phyloP scores from a whole-genome alignment of 2,329 filamentous ascomycete genomes.

The Neonectria hederae region DNA sequence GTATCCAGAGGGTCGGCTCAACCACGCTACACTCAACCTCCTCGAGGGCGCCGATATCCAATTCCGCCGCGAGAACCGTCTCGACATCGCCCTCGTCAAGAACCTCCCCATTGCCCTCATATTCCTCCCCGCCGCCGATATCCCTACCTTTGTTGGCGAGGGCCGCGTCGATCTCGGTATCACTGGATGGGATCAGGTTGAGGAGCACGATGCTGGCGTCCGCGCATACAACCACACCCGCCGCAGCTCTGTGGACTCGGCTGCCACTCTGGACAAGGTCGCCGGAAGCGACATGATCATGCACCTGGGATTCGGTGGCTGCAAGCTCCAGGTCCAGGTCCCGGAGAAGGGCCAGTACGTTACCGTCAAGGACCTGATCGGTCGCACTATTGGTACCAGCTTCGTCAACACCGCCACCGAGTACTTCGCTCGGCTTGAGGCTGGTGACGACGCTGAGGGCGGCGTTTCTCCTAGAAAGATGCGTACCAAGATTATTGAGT shows the following conservation, averaged over 20 bases:
- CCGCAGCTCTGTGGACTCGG: conserved; percentile 52
- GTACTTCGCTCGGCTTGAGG: conserved; percentile 85
- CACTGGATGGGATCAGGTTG: conserved; percentile 91
- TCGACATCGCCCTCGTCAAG: conserved; percentile 97
- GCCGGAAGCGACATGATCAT: conserved; percentile 84
- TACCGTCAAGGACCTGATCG: conserved; percentile 80
- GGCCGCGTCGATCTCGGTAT: conserved; percentile 94
- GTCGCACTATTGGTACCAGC: conserved; percentile 94
- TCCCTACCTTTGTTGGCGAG: conserved; percentile 96
- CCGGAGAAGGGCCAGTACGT: conserved; percentile 82
- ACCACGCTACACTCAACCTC: conserved; percentile 87
- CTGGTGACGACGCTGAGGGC: conserved; percentile 54
- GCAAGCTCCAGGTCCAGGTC: conserved; percentile 96
- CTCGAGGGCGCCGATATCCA: conserved; percentile 95
- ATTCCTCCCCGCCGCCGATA: conserved; percentile 96
- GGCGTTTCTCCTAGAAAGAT: conserved; percentile 60
- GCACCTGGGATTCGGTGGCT: conserved; percentile 89
- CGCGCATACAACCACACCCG: conserved; percentile 58
- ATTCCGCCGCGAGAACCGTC: conserved; percentile 91
- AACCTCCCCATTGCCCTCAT: conserved; percentile 95
- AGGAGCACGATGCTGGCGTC: conserved; percentile 81
- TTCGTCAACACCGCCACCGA: conserved; percentile 85
- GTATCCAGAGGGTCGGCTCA: conserved; percentile 84
- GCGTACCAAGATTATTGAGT: conserved; percentile 88
- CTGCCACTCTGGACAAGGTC: conserved; percentile 50